Conservation (phyloP, 306 rosid genomes). For the Trifolium fragiferum region DNA sequence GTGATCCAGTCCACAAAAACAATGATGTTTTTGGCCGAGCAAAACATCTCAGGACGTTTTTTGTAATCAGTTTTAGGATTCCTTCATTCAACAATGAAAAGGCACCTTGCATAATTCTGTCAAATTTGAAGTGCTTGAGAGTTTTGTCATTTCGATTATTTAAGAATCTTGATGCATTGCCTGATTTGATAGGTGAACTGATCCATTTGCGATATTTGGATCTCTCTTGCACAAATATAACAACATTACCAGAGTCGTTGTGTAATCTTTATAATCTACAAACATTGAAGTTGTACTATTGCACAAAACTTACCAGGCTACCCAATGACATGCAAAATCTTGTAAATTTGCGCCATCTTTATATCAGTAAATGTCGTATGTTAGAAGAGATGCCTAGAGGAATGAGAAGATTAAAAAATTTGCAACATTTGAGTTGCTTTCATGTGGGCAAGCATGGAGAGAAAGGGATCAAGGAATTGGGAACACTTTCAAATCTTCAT, state of each 20-base stretch:
- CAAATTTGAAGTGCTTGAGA: background rate
- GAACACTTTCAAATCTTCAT: conserved; percentile 14
- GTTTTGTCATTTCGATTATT: background rate
- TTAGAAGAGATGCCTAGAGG: conserved; percentile 15
- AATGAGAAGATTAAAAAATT: background rate
- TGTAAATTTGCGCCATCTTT: conserved; percentile 1
- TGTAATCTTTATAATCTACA: conserved; percentile 2
- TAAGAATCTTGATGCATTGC: background rate
- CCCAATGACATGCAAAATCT: conserved; percentile 7
- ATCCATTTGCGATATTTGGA: conserved; percentile 8
- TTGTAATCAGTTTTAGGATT: background rate
- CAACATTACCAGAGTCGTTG: background rate
- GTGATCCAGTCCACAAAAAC: background rate
- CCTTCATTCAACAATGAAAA: background rate
- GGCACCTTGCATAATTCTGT: background rate
- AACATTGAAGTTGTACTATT: background rate
- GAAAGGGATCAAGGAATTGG: background rate
- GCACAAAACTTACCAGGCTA: rapidly evolving
- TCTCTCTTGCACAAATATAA: background rate
- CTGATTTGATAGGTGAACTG: background rate
- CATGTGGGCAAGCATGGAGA: background rate
- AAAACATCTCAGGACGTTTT: background rate
- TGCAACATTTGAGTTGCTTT: conserved; percentile 9
- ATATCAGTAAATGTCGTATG: rapidly evolving
- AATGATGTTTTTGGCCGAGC: background rate